These are phyloP conservation scores for Polytrichum commune DNA, from an alignment of 225 moss, liverwort and hornwort species.

Conservation along the genomic window DNA sequence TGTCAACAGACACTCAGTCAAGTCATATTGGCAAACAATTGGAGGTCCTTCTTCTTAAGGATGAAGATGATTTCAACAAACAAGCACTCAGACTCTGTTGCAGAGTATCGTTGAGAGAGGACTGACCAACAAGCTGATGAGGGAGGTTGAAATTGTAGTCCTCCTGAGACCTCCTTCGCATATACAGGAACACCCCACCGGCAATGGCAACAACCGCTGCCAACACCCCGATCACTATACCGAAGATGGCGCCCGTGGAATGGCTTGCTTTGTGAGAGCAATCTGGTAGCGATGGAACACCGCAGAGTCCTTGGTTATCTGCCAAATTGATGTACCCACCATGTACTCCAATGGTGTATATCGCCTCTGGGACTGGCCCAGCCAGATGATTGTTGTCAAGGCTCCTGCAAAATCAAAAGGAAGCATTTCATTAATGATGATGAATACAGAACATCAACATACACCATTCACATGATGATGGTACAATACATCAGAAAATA, in stretches of 20 bases:
- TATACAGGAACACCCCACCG: constrained; percentile 34
- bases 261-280: constrained; percentile 70
- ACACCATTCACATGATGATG: not conserved
- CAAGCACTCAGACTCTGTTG: too few relatives aligned
- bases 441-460: not conserved
- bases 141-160: constrained; percentile 98
- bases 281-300: constrained; percentile 77
- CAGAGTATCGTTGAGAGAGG: too few relatives aligned
- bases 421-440: not conserved
- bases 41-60: too few relatives aligned
- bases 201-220: constrained; percentile 35
- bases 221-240: constrained; percentile 56
- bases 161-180: constrained; percentile 56
- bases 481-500: not conserved
- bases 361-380: constrained; percentile 80
- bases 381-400: constrained; percentile 71
- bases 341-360: constrained; percentile 85
- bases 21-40: too few relatives aligned
- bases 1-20: too few relatives aligned
- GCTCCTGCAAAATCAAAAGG: constrained; percentile 38
- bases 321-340: constrained; percentile 92
- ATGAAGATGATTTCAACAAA: too few relatives aligned
- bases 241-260: constrained; percentile 66
- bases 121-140: constrained; percentile 93
- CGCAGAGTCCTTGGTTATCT: constrained; percentile 74